Conservation (phyloP, 495 filamentous ascomycete species). For the Hypoxylon rickii region DNA sequence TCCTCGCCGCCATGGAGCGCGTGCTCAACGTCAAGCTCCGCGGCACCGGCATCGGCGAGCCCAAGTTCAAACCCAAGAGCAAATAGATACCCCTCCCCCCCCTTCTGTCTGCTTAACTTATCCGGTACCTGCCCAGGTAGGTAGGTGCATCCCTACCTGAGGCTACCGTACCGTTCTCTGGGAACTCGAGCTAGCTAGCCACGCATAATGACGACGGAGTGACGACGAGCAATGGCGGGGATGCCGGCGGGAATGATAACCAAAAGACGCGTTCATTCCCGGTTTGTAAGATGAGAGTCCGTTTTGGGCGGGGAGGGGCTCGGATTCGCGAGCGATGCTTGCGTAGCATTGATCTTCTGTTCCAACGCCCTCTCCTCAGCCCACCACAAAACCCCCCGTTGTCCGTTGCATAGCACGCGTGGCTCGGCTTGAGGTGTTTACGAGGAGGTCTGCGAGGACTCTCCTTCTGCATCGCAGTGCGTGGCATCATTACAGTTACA, state of each 20-base stretch:
- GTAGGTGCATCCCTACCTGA: not conserved
- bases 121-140: not conserved
- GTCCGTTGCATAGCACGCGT: constrained; percentile 3
- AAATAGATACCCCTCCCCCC: constrained; percentile 19
- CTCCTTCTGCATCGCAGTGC: not conserved
- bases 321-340: too few species aligned
- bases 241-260: too few species aligned
- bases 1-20: constrained; percentile 78
- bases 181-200: too few species aligned
- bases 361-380: too few species aligned
- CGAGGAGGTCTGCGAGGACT: constrained; percentile 7
- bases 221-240: too few species aligned
- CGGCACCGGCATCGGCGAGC: constrained; percentile 74
- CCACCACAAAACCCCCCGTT: not conserved
- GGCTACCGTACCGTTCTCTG: not conserved
- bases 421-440: constrained; percentile 8
- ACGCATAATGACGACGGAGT: too few species aligned
- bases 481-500: too few species aligned
- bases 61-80: constrained; percentile 72
- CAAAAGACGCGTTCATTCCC: too few species aligned
- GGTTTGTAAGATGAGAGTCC: too few species aligned
- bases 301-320: too few species aligned
- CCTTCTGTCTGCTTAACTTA: not conserved
- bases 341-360: too few species aligned
- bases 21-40: constrained; percentile 84